Evolutionary conservation across 495 filamentous ascomycete species (phyloP), one percentile per base, ranked within the genome.

Genomic region (Aspergillus incahuasiensis): DNA sequence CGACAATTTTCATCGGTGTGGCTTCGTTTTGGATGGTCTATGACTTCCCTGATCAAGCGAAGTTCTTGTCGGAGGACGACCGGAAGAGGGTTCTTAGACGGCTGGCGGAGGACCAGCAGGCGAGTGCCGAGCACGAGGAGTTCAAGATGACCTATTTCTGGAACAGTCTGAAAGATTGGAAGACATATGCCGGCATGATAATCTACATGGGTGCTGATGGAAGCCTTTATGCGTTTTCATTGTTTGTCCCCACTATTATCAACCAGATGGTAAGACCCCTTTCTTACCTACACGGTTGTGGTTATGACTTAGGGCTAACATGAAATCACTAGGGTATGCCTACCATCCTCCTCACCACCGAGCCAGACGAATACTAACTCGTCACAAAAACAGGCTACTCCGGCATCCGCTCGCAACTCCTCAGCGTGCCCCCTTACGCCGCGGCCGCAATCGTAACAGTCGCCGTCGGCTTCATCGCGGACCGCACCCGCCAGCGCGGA

Each of bases 181-280:
- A 96, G 74, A 96, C 88, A 58, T 96, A 82, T 75, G 63, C 81
- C 0, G 88, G 83, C 4, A 87, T 87, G 66, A 66, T 84, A 19
- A 87, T 92, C 41, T 94, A 91, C 61, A 91, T 91, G 87, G 89
- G 89, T 7, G 69, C 70, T 12, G 79, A 81, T 59, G 76, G 76
- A 12, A 78, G 89, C 13, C 80, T 97, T 5, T 97, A 97, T 67
- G 90, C 88, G 18, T 96, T 96, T 68, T 89, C 87, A 6, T 80
- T 97, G 5, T 96, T 97, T 69, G 78, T 96, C 0, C 92, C 92
- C 1, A 86, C 84, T 28, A 96, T 96, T 65, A 88, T 97, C 63
- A 71, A 66, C 25, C 78, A 86, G 59, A 74, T 76, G 40, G 68
- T 74, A 55, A 68, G 72, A 25, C 22, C 13, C 18, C 11, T 19